Percentiles rank a stretch among this genome's conserved stretches.
Evolutionary conservation across 108 stramenopile genomes (phyloP).

Genomic region (Cyclotella baltica): DNA sequence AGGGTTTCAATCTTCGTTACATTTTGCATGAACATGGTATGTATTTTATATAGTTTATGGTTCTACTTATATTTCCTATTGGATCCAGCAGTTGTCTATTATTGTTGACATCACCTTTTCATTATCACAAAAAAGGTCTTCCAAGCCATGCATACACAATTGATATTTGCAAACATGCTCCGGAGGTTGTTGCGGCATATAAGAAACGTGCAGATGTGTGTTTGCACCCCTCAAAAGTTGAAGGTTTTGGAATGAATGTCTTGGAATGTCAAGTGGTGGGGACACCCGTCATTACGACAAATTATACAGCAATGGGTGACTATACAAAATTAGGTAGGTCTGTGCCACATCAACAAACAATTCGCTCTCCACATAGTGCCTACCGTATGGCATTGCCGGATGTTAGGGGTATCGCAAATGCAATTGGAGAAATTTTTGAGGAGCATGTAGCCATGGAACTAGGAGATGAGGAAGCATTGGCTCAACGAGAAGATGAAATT

Average conservation of each 20-base stretch:
- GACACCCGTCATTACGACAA: not conserved
- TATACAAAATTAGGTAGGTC: not conserved
- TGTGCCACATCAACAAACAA: not conserved
- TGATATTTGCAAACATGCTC: not conserved
- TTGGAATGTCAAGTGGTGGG: not conserved
- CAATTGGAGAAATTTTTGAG: not conserved
- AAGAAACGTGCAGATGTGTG: not conserved
- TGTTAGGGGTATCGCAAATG: not conserved
- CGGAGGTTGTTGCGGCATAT: not conserved
- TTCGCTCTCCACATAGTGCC: not conserved
- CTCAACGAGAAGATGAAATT: not conserved
- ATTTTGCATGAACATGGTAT: too few species aligned
- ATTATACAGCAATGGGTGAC: not conserved
- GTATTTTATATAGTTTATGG: too few species aligned
- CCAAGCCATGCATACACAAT: not conserved
- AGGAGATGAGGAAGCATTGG: not conserved
- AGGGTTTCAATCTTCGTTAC: not conserved
- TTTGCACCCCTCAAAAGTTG: not conserved
- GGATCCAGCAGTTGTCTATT: too few species aligned
- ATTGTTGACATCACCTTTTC: too few species aligned
- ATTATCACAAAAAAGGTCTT: too few species aligned
- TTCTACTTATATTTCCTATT: too few species aligned
- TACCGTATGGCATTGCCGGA: conserved; percentile 1
- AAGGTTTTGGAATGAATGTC: not conserved
- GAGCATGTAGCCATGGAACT: not conserved